Evolutionary conservation across 2,329 filamentous ascomycete species (phyloP).

Genomic region (Xylaria digitata): DNA sequence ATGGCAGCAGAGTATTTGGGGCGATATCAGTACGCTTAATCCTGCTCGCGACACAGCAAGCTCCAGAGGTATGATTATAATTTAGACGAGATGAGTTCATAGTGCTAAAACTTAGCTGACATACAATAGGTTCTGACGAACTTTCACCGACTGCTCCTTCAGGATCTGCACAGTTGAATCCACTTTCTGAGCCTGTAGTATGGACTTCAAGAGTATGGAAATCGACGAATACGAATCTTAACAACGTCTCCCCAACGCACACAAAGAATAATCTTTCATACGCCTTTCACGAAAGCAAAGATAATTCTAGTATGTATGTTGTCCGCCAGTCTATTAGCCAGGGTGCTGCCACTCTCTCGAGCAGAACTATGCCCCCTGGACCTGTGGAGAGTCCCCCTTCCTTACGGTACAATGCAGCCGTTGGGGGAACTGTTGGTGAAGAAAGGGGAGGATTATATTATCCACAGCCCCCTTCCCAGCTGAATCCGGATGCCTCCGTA

Average conservation of each 20-base stretch:
- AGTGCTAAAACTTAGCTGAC: conserved; percentile 37
- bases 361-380: conserved; percentile 52
- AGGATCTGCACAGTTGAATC: conserved; percentile 75
- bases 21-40: conserved; percentile 61
- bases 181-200: conserved; percentile 74
- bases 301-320: conserved; percentile 59
- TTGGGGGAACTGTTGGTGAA: conserved; percentile 46
- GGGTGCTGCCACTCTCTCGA: conserved; percentile 49
- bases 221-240: conserved; percentile 54
- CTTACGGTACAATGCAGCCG: conserved; percentile 52
- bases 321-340: conserved; percentile 61
- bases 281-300: conserved; percentile 57
- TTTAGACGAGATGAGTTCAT: not conserved
- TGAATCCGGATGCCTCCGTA: conserved; percentile 32
- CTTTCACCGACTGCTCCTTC: conserved; percentile 65
- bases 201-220: conserved; percentile 72
- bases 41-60: conserved; percentile 58
- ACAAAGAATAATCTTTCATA: conserved; percentile 63
- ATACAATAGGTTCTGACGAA: conserved; percentile 52
- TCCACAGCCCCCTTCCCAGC: conserved; percentile 32
- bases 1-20: conserved; percentile 64
- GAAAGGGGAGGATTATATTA: conserved; percentile 40
- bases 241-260: conserved; percentile 68
- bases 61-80: conserved; percentile 59
- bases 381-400: conserved; percentile 60